phyloP scores from a whole-genome alignment of 2,329 filamentous ascomycete species.

The Elsinoe necatrix region DNA sequence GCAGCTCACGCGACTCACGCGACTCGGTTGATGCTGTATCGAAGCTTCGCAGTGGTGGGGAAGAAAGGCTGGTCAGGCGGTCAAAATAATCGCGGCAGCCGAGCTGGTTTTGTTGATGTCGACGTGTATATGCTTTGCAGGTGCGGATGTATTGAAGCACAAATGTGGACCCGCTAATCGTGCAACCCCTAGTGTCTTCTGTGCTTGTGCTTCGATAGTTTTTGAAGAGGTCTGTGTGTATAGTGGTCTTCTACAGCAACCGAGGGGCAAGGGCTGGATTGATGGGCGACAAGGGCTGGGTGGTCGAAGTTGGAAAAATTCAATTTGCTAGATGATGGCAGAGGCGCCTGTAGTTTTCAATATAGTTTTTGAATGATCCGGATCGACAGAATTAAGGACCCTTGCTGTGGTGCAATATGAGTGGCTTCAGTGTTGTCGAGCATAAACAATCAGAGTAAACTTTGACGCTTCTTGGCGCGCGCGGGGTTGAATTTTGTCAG shows the following conservation, averaged over 20 bases:
- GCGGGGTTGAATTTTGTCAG: neutral
- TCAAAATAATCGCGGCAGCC: neutral
- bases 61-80: neutral
- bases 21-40: neutral
- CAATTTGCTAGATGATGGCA: neutral
- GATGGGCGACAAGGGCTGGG: neutral
- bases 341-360: neutral
- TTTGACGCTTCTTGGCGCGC: neutral
- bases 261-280: conserved; percentile 7
- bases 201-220: conserved; percentile 9
- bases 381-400: neutral
- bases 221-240: conserved; percentile 8
- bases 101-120: conserved; percentile 8
- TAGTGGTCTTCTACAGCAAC: conserved; percentile 1
- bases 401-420: neutral
- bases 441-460: conserved; percentile 6
- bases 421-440: conserved; percentile 6
- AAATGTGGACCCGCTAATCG: conserved; percentile 8
- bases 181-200: neutral
- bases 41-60: neutral
- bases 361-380: conserved; percentile 1
- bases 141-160: neutral
- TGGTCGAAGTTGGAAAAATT: neutral
- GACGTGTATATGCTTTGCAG: conserved; percentile 8
- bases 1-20: conserved; percentile 5